A percentile compares a stretch with the other conserved stretches of the same genome.
These are phyloP conservation scores for Infundibulicybe gibba DNA, from an alignment of 768 basidiomycete genomes.

Conservation along the genomic window DNA sequence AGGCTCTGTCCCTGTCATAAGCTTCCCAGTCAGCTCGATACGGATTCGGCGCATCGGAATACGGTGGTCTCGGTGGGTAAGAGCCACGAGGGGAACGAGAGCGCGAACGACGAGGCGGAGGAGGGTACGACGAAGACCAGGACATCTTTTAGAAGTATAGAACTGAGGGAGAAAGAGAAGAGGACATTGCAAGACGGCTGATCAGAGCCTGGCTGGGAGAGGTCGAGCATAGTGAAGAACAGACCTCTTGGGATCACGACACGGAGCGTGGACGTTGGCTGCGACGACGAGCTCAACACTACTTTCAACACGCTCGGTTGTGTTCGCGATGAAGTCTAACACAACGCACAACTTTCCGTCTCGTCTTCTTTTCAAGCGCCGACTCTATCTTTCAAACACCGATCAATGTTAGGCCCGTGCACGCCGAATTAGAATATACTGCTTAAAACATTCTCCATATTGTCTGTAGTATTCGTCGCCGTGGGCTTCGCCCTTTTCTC, in stretches of 20 bases:
- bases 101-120: conserved; percentile 73
- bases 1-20: conserved; percentile 70
- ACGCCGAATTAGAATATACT: conserved; percentile 43
- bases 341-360: conserved; percentile 13
- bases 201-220: conserved; percentile 73
- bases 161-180: conserved; percentile 57
- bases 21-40: conserved; percentile 67
- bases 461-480: background rate
- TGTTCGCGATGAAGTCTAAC: conserved; percentile 61
- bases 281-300: conserved; percentile 38
- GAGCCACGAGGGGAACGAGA: conserved; percentile 74
- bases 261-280: conserved; percentile 42
- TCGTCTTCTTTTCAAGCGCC: conserved; percentile 36
- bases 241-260: conserved; percentile 82
- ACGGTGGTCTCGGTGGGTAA: conserved; percentile 51
- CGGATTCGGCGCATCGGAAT: conserved; percentile 55
- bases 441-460: conserved; percentile 40
- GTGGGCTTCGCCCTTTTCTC: conserved; percentile 23
- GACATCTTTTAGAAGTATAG: conserved; percentile 68
- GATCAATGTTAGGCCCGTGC: conserved; percentile 28
- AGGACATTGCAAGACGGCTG: conserved; percentile 51
- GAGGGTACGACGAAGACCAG: conserved; percentile 75
- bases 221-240: conserved; percentile 90
- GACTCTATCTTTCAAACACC: conserved; percentile 20
- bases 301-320: conserved; percentile 36